Conservation (phyloP, 2,329 filamentous ascomycete species). For the Penicillium sp. region DNA sequence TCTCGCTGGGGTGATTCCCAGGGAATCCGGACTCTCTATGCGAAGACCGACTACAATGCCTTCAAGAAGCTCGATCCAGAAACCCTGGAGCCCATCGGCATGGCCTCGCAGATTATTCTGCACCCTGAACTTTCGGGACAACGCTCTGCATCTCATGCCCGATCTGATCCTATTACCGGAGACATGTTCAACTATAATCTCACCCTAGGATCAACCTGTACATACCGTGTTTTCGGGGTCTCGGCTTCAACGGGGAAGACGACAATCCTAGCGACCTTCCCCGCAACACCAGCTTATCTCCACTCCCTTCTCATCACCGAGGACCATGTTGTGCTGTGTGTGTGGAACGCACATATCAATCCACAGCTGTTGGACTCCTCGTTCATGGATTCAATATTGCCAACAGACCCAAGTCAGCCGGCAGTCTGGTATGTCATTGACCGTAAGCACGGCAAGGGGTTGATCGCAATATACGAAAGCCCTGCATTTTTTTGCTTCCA, state of each 20-base stretch:
- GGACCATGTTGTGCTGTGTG: slow-evolving; percentile 68
- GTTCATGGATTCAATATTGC: slow-evolving; percentile 63
- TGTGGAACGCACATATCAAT: slow-evolving; percentile 68
- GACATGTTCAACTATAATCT: slow-evolving; percentile 82
- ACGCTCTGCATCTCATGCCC: slow-evolving; percentile 68
- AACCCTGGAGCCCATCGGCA: slow-evolving; percentile 69
- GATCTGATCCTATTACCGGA: slow-evolving; percentile 67
- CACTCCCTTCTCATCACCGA: slow-evolving; percentile 75
- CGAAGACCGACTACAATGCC: slow-evolving; percentile 56
- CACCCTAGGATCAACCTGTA: slow-evolving; percentile 54
- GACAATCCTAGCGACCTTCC: slow-evolving; percentile 67
- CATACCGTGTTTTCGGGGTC: slow-evolving; percentile 68
- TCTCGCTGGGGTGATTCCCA: slow-evolving; percentile 29
- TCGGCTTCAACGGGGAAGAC: slow-evolving; percentile 63
- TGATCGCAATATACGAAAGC: slow-evolving; percentile 67
- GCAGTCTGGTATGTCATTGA: slow-evolving; percentile 75
- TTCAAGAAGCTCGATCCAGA: slow-evolving; percentile 64
- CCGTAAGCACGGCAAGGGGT: slow-evolving; percentile 57
- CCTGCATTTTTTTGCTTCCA: slow-evolving; percentile 76
- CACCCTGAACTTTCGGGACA: slow-evolving; percentile 68
- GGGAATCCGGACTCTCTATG: slow-evolving; percentile 53
- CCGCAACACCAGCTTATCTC: slow-evolving; percentile 64
- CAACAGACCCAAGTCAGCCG: slow-evolving; percentile 56
- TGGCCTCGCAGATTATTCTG: slow-evolving; percentile 58
- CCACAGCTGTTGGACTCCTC: slow-evolving; percentile 6